These are phyloP conservation scores for Coemansia sp. DNA, from an alignment of 192 early-diverging fungal species.

Conservation along the genomic window DNA sequence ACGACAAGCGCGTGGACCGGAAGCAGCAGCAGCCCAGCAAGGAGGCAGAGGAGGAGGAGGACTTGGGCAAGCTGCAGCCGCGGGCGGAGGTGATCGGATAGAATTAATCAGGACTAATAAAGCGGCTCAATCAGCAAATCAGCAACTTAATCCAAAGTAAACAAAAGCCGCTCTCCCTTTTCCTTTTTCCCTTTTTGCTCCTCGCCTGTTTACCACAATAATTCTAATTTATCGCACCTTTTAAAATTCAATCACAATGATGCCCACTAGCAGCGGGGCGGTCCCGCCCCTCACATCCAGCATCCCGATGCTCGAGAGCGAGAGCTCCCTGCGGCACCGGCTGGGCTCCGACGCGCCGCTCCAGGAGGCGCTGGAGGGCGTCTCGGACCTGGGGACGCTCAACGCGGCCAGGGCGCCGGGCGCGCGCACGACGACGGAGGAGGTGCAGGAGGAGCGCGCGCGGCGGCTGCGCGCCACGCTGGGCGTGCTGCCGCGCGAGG, in stretches of 20 bases:
- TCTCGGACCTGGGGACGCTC: slow-evolving; percentile 37
- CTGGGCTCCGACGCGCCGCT: slow-evolving; percentile 6
- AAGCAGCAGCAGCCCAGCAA: background rate
- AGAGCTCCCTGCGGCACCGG: slow-evolving; percentile 42
- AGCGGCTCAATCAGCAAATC: too few species aligned
- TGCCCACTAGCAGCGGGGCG: slow-evolving; percentile 32
- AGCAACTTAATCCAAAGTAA: too few species aligned
- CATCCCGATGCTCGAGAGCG: slow-evolving; percentile 40
- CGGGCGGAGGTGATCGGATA: background rate
- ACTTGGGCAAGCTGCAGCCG: slow-evolving; percentile 3
- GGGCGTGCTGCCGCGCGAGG: slow-evolving; percentile 34
- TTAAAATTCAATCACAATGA: background rate
- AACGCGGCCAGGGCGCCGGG: slow-evolving; percentile 8
- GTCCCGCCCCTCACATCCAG: slow-evolving; percentile 31
- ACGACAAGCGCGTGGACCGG: slow-evolving; percentile 23
- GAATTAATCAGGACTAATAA: too few species aligned
- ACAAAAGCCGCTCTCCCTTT: too few species aligned
- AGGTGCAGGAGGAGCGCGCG: slow-evolving; percentile 43
- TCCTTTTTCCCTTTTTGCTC: too few species aligned
- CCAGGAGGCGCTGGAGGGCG: slow-evolving; percentile 14
- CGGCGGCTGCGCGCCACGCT: slow-evolving; percentile 43
- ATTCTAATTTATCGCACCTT: background rate
- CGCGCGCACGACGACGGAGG: slow-evolving; percentile 36
- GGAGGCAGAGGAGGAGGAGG: background rate
- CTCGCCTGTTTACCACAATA: background rate